Evolutionary conservation across 208 protist genomes (phyloP).

Genomic region (Wallacemonas sp.): DNA sequence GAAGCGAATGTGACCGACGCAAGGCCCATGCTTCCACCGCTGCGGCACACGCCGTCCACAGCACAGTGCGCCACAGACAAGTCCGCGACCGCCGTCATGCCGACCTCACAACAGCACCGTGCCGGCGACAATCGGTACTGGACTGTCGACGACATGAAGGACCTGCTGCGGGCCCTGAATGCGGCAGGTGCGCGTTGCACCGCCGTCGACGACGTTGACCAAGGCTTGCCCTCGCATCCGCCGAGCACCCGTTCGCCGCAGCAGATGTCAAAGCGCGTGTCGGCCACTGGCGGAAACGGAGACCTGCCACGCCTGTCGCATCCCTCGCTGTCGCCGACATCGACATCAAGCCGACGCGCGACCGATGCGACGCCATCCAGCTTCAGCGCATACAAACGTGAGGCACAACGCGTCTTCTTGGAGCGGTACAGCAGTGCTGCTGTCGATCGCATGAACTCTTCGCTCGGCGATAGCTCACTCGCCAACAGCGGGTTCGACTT

Average conservation of each 20-base stretch:
- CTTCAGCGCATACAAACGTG: conserved; percentile 2
- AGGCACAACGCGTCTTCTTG: conserved; percentile 1
- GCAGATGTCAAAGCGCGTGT: not conserved
- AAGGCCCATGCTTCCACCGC: too few species aligned
- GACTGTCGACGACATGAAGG: not conserved
- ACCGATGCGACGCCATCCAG: not conserved
- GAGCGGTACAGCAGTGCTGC: not conserved
- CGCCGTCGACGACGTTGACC: too few species aligned
- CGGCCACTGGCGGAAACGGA: not conserved
- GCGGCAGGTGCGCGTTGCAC: not conserved
- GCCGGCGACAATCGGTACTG: not conserved
- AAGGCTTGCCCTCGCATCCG: too few species aligned
- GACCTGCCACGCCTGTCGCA: not conserved
- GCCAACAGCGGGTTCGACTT: conserved; percentile 1
- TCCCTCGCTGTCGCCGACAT: not conserved
- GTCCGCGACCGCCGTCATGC: not conserved
- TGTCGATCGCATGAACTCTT: not conserved
- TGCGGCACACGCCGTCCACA: not conserved
- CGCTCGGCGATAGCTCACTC: conserved; percentile 1
- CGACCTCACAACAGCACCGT: not conserved
- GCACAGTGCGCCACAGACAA: too few species aligned
- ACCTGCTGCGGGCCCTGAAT: not conserved
- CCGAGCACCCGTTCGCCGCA: not conserved
- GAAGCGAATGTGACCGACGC: too few species aligned
- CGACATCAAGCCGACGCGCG: too few species aligned